phyloP scores from a whole-genome alignment of 2,329 filamentous ascomycete species.

The Chrysoporthe deuterocubensis region DNA sequence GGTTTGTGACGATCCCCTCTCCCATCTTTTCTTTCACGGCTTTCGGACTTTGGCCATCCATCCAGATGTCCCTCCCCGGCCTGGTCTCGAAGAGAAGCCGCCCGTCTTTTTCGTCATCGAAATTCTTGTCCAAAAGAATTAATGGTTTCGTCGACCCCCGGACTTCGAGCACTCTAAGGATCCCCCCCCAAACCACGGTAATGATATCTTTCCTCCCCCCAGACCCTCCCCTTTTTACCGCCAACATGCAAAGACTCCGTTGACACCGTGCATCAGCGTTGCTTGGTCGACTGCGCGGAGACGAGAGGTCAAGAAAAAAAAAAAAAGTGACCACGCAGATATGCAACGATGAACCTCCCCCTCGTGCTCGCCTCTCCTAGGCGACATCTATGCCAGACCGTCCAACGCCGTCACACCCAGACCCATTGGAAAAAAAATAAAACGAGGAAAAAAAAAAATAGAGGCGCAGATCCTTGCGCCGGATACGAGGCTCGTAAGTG shows the following conservation, averaged over 20 bases:
- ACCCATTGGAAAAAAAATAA: constrained; percentile 8
- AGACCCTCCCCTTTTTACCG: constrained; percentile 12
- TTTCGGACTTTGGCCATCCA: not conserved
- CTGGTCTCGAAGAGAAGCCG: constrained; percentile 14
- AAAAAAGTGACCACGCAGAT: not conserved
- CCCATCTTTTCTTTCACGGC: constrained; percentile 2
- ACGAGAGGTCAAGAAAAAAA: not conserved
- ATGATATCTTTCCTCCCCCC: constrained; percentile 9
- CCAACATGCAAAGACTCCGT: constrained; percentile 20
- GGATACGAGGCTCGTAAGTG: constrained; percentile 5
- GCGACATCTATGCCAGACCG: constrained; percentile 24
- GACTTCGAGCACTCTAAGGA: not conserved
- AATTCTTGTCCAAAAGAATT: constrained; percentile 22
- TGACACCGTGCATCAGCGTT: constrained; percentile 8
- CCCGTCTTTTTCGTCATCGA: constrained; percentile 17
- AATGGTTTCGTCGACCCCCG: constrained; percentile 10
- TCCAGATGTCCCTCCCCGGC: constrained; percentile 13
- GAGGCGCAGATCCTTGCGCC: constrained; percentile 9
- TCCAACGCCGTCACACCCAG: constrained; percentile 23
- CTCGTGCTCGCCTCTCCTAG: constrained; percentile 1
- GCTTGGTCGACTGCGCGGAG: not conserved
- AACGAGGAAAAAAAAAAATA: constrained; percentile 15
- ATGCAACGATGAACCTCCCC: not conserved
- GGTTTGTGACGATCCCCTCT: constrained; percentile 7
- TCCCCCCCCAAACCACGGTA: not conserved